Percentiles rank a stretch among this genome's conserved stretches.
These are phyloP conservation scores for Geotrichum citri-aurantii DNA, from an alignment of 1,139 yeast species.

Conservation along the genomic window DNA sequence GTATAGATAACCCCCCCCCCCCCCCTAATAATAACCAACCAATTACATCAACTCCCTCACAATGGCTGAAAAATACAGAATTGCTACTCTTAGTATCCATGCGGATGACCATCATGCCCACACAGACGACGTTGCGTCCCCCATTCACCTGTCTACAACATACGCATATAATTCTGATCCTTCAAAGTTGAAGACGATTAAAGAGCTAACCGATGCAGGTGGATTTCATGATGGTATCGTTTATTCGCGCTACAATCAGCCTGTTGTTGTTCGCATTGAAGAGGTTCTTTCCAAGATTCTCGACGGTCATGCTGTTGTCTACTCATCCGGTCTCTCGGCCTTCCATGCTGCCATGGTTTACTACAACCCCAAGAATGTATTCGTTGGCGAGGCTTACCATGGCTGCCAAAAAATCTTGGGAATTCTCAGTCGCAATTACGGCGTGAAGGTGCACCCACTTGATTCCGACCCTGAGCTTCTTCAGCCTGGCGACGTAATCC, in stretches of 20 bases:
- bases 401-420: conserved; percentile 71
- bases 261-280: conserved; percentile 65
- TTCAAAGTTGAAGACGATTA: conserved; percentile 42
- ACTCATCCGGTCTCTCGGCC: conserved; percentile 76
- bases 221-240: conserved; percentile 33
- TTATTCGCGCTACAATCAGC: conserved; percentile 72
- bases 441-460: conserved; percentile 49
- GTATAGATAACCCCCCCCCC: too few relatives aligned
- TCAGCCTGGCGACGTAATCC: conserved; percentile 67
- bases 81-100: conserved; percentile 27
- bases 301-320: conserved; percentile 52
- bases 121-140: conserved; percentile 59
- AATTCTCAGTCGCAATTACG: conserved; percentile 56
- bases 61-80: conserved; percentile 11
- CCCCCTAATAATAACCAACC: background rate
- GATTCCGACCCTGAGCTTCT: conserved; percentile 49
- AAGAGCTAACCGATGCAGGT: conserved; percentile 34
- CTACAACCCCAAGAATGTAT: conserved; percentile 66
- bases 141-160: conserved; percentile 78
- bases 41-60: background rate
- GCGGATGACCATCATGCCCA: conserved; percentile 31
- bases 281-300: conserved; percentile 55
- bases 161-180: conserved; percentile 62
- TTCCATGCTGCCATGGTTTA: conserved; percentile 69
- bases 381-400: conserved; percentile 78